Percentiles rank a stretch among this genome's conserved stretches.
Conservation (phyloP, 805 yeast genomes). For the Sugiyamaella mastotermitis region DNA sequence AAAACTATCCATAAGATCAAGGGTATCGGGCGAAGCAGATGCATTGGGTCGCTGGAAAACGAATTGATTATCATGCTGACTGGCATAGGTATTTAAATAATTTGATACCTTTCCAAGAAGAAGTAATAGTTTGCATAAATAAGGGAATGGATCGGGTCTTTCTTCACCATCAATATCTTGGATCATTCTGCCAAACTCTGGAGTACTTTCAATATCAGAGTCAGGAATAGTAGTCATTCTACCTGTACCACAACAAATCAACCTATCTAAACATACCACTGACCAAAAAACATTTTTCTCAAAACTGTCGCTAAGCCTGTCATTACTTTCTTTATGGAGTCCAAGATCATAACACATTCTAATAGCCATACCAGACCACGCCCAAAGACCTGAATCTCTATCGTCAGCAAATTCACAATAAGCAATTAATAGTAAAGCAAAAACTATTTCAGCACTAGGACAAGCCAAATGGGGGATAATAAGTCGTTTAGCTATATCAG, state of each 20-base stretch:
- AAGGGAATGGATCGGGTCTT: conserved; percentile 24
- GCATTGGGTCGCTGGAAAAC: too few species aligned
- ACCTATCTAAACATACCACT: conserved; percentile 23
- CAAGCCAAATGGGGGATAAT: conserved; percentile 23
- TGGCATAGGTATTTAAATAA: conserved; percentile 18
- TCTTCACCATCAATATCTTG: conserved; percentile 8
- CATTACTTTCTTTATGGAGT: conserved; percentile 19
- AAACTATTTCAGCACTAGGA: conserved; percentile 25
- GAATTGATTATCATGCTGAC: conserved; percentile 1
- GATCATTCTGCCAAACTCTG: conserved; percentile 5
- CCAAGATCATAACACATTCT: conserved; percentile 27
- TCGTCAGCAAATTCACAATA: conserved; percentile 26
- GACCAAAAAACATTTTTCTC: conserved; percentile 24
- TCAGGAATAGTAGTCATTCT: conserved; percentile 20
- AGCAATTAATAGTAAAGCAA: conserved; percentile 24
- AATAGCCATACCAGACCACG: conserved; percentile 28
- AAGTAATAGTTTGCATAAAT: conserved; percentile 20
- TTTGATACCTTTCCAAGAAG: conserved; percentile 24
- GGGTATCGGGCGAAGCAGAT: conserved; percentile 11
- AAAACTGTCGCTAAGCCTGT: conserved; percentile 13
- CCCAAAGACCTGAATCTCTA: conserved; percentile 26
- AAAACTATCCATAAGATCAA: conserved; percentile 14
- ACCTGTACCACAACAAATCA: conserved; percentile 26
- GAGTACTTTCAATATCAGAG: conserved; percentile 20
- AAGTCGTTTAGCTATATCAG: conserved; percentile 24